Base-by-base conservation (phyloP, 257 asterid species). In the Cruciata laevipes region DNA sequence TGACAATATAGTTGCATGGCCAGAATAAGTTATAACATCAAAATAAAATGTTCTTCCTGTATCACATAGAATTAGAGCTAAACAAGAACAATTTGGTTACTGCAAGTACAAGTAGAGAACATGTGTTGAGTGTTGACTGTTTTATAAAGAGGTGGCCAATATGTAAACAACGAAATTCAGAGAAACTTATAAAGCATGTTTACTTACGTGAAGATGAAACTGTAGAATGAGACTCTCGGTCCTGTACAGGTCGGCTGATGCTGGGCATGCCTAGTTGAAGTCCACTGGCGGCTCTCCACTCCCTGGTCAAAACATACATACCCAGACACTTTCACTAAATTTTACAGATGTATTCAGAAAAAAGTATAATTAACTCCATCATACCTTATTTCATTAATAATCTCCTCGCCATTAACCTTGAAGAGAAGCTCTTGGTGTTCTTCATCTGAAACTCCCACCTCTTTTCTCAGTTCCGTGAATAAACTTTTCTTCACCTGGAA, bases 401-500 rank as follows among this genome's bases (percentile, higher is more conserved):
- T 77, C 59, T 88, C 96, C 62, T 90, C 97, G 5, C 78, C 76
- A 78, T 83, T 84, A 70, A 88, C 97, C 78, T 83, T 80, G 77
- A 80, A 75, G 63, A 88, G 89, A 71, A 90, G 91, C 67, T 82
- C 86, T 74, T 86, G 82, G 79, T 88, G 95, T 79, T 90, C 97
- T 77, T 88, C 97, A 76, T 90, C 84, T 69, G 97, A 87, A 69
- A 90, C 73, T 69, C 88, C 80, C 71, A 90, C 79, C 82, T 90
- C 97, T 75, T 86, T 90, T 76, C 97, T 81, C 30, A 89, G 87
- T 78, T 89, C 97, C 7, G 95, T 90, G 58, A 90, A 82, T 74
- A 90, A 73, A 77, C 91, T 76, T 84, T 90, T 95, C 76, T 90
- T 88, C 69, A 86, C 97, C 97, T 90, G 89, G 87, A 58, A 78